Base-by-base conservation (phyloP, 2,329 filamentous ascomycete genomes). In the Capronia epimyces region DNA sequence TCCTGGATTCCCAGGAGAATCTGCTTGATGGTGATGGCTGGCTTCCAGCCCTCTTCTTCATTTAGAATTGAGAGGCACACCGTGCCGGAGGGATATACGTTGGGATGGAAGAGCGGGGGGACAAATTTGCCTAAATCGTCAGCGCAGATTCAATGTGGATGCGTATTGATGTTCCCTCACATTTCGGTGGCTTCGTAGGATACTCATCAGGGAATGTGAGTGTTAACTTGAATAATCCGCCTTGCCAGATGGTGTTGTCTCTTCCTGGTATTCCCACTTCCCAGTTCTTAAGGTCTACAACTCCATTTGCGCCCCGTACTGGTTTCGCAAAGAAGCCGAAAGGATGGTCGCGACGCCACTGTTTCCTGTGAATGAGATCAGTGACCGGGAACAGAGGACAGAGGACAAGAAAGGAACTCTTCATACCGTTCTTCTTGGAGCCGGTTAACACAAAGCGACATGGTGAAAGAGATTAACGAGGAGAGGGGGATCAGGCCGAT, bases 21-120 rank as follows among this genome's bases (percentile, higher is more conserved):
- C 71, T 97, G 89, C 73, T 96, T 97, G 68, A 98, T 89, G 0
- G 93, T 98, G 65, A 98, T 98, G 5, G 93, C 91, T 1, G 93
- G 94, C 70, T 95, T 94, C 93, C 94, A 98, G 5, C 87, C 90
- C 68, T 98, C 93, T 64, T 98, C 93, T 69, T 98, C 94, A 72
- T 97, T 98, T 60, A 98, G 74, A 60, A 98, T 98, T 22, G 89
- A 95, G 18, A 98, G 79, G 67, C 93, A 98, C 56, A 98, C 93
- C 42, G 93, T 98, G 60, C 93, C 94, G 0, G 91, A 97, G 0
- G 93, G 93, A 68, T 98, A 98, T 61, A 98, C 93, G 69, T 98
- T 98, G 0, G 93, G 93, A 66, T 98, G 93, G 75, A 98, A 98
- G 34, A 98, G 82, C 18, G 93, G 91, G 10, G 93, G 93, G 0